Base-by-base conservation (phyloP, 2,329 filamentous ascomycete genomes). In the Stromatinia cepivora region DNA sequence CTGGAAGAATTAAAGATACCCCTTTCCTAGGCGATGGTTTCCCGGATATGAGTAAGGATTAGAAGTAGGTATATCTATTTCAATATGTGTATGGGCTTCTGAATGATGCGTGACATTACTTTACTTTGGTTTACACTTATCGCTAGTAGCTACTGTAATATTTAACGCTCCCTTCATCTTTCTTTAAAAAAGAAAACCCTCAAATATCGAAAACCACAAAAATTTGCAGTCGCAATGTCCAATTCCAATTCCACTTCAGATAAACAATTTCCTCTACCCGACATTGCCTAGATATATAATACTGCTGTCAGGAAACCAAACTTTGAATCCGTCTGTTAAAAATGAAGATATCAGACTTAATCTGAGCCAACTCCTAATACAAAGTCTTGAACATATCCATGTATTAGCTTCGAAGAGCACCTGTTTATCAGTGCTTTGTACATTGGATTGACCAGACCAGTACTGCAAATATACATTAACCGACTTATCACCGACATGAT, bases 341-440 rank as follows among this genome's bases (percentile, higher is more conserved):
- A 53, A 25, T 28, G n/a, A 17, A 53, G 13, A 28, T 28, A 28
- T 28, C 3, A 0, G 25, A 53, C 7, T 53, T 7, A 7, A 28
- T 7, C 25, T 2, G 3, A 15, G 3, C 22, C 13, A 11, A 34
- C 10, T 15, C 1, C 1, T 3, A 20, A 0, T 3, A 20, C 7
- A 42, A 42, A 42, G 39, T 39, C 36, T 8, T 10, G 36, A 36
- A 31, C 31, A 31, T 4, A 31, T 10, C 10, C 8, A 10, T 36
- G 17, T 7, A 54, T 17, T 11, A 28, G 15, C 28, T 54, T 15
- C 36, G 28, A 36, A 10, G 9, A 4, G 11, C 53, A 34, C 8
- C 45, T 46, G 10, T 20, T 34, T 34, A 10, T 22, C 17, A 31
- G 15, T 22, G 28, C 10, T 34, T n/a, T 34, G 31, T 36, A 11